Conservation (phyloP, 2,329 filamentous ascomycete genomes). For the Botrytis aclada region DNA sequence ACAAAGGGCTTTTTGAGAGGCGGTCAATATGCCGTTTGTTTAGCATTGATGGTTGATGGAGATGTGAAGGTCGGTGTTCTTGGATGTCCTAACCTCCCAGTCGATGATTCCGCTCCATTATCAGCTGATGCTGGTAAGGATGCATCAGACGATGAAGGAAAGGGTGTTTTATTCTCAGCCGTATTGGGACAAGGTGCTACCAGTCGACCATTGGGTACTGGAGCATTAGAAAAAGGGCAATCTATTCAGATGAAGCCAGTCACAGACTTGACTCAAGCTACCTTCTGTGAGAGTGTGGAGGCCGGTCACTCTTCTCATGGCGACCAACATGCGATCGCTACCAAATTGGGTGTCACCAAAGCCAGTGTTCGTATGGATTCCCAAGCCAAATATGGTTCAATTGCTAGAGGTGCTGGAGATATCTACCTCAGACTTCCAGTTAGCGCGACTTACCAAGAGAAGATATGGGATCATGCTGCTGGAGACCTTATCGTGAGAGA, state of each 20-base stretch:
- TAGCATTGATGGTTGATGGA: conserved; percentile 88
- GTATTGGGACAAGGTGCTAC: conserved; percentile 75
- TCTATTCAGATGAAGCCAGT: conserved; percentile 78
- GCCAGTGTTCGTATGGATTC: conserved; percentile 96
- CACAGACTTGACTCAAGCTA: conserved; percentile 70
- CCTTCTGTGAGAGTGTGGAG: conserved; percentile 96
- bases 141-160: conserved; percentile 69
- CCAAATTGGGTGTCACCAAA: conserved; percentile 80
- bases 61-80: conserved; percentile 92
- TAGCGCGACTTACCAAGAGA: conserved; percentile 87
- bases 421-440: conserved; percentile 89
- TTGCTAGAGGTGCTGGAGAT: conserved; percentile 89
- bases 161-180: conserved; percentile 85
- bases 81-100: conserved; percentile 90
- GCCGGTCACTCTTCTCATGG: conserved; percentile 86
- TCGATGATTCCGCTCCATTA: conserved; percentile 73
- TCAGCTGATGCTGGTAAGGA: conserved; percentile 70
- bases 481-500: conserved; percentile 93
- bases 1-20: conserved; percentile 96
- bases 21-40: conserved; percentile 94
- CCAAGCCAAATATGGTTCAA: conserved; percentile 95
- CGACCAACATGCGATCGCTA: conserved; percentile 81
- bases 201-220: conserved; percentile 67
- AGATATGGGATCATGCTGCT: conserved; percentile 99
- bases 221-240: conserved; percentile 53